Evolutionary conservation across 371 early-diverging fungal species (phyloP).

Genomic region (Smittium culicis): DNA sequence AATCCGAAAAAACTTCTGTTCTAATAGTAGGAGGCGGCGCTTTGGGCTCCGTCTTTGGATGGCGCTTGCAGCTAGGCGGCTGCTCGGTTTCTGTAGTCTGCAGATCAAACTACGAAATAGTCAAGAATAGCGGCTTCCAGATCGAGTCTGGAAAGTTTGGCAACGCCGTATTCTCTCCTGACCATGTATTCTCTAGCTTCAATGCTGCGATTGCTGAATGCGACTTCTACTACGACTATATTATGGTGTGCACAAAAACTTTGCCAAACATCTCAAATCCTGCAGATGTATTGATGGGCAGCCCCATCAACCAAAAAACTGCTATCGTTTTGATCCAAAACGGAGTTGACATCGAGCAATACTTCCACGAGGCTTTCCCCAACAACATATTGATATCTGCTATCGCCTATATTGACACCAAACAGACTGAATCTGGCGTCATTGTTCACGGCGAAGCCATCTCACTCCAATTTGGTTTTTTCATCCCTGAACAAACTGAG

Average conservation of each 20-base stretch:
- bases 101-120: constrained; percentile 60
- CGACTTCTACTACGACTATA: constrained; percentile 42
- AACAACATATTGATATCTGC: constrained; percentile 50
- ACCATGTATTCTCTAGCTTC: constrained; percentile 39
- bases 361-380: constrained; percentile 45
- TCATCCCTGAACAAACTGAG: constrained; percentile 20
- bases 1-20: background rate
- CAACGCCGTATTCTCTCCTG: constrained; percentile 43
- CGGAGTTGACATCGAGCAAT: constrained; percentile 66
- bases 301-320: constrained; percentile 40
- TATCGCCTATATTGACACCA: constrained; percentile 58
- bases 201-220: constrained; percentile 34
- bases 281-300: constrained; percentile 46
- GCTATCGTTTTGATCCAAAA: constrained; percentile 71
- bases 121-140: constrained; percentile 44
- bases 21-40: constrained; percentile 64
- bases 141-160: constrained; percentile 52
- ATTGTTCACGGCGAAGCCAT: constrained; percentile 35
- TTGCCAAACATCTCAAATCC: constrained; percentile 47
- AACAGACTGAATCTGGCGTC: constrained; percentile 44
- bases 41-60: constrained; percentile 57
- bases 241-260: constrained; percentile 62
- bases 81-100: constrained; percentile 55
- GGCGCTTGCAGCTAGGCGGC: constrained; percentile 45
- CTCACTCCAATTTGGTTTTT: constrained; percentile 29